Conservation (phyloP, 2,329 filamentous ascomycete species). For the Emmonsia crescens region DNA sequence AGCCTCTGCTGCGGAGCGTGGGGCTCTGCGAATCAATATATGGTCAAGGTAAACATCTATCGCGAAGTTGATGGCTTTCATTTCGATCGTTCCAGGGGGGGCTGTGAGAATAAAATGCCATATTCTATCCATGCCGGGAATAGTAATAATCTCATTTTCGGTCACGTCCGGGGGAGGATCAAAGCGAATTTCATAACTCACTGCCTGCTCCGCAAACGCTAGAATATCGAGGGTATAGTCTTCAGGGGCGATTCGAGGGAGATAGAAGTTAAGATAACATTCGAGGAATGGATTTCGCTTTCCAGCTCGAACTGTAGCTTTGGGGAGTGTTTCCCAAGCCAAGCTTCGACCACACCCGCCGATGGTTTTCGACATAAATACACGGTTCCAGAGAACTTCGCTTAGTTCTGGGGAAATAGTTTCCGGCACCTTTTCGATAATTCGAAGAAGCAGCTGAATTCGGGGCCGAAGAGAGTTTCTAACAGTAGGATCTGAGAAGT, state of each 20-base stretch:
- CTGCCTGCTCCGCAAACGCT: conserved; percentile 33
- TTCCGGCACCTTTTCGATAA: conserved; percentile 52
- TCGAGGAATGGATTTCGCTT: conserved; percentile 32
- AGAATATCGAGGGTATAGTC: conserved; percentile 31
- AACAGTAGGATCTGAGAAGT: conserved; percentile 30
- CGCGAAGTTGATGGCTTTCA: conserved; percentile 56
- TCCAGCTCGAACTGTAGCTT: conserved; percentile 19
- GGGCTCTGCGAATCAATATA: conserved; percentile 30
- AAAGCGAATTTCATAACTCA: conserved; percentile 46
- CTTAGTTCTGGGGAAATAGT: conserved; percentile 54
- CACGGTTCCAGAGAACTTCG: conserved; percentile 56
- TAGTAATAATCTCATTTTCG: conserved; percentile 32
- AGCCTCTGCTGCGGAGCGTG: conserved; percentile 39
- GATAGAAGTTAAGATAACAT: conserved; percentile 33
- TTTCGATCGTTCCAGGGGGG: conserved; percentile 54
- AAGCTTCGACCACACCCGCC: conserved; percentile 50
- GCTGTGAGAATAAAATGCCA: conserved; percentile 72
- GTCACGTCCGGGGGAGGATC: conserved; percentile 38
- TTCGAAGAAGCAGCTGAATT: conserved; percentile 46
- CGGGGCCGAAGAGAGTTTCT: conserved; percentile 41
- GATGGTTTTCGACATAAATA: conserved; percentile 55
- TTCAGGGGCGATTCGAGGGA: conserved; percentile 29
- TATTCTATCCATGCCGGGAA: conserved; percentile 55
- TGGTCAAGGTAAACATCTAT: conserved; percentile 62
- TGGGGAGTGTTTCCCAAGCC: conserved; percentile 59